Conservation (phyloP, 2,329 filamentous ascomycete species). For the Colletotrichum lini region DNA sequence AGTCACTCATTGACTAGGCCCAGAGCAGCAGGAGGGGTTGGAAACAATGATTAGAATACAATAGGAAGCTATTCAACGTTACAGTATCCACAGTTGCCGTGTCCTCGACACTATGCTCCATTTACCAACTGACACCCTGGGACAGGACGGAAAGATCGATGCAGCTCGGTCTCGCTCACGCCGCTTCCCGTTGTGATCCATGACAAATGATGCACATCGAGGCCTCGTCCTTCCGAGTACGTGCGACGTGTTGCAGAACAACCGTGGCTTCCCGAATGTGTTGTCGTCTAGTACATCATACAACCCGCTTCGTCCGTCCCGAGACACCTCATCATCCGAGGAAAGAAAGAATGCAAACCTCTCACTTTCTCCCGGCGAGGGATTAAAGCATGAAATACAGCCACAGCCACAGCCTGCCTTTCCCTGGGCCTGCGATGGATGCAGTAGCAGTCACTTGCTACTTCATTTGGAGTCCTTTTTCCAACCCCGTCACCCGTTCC, state of each 20-base stretch:
- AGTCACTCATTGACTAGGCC: too few relatives aligned
- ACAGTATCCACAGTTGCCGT: background rate
- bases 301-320: background rate
- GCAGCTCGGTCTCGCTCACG: background rate
- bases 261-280: background rate
- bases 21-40: too few relatives aligned
- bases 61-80: background rate
- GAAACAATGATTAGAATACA: too few relatives aligned
- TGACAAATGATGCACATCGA: background rate
- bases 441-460: background rate
- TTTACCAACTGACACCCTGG: background rate
- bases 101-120: background rate
- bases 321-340: background rate
- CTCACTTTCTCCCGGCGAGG: too few relatives aligned
- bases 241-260: background rate
- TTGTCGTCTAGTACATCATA: too few relatives aligned
- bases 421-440: too few relatives aligned
- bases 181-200: background rate
- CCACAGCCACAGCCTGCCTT: background rate
- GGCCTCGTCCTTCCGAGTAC: slow-evolving; percentile 1
- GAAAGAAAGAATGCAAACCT: background rate
- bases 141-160: background rate
- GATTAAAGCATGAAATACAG: too few relatives aligned
- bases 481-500: background rate
- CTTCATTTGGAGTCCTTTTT: background rate